Conservation (phyloP, 768 basidiomycete genomes). For the Rossbeevera mucosa region DNA sequence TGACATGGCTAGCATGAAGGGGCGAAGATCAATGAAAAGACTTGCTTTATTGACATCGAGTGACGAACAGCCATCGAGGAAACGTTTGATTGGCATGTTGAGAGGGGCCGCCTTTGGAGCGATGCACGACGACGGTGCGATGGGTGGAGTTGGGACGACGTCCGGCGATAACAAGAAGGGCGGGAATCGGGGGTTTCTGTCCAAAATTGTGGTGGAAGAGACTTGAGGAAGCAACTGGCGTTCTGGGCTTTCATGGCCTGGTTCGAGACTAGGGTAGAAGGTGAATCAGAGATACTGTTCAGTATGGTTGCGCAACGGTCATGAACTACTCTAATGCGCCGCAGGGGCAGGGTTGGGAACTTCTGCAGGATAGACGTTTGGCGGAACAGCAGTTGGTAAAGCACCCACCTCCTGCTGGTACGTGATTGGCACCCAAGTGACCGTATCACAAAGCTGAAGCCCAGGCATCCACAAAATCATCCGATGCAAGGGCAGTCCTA, state of each 20-base stretch:
- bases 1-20: constrained; percentile 3
- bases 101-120: not conserved
- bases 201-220: not conserved
- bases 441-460: not conserved
- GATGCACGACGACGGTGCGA: not conserved
- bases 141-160: not conserved
- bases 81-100: constrained; percentile 25
- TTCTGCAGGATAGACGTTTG: not conserved
- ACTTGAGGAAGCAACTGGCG: not conserved
- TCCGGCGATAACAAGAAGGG: not conserved
- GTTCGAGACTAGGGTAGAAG: not conserved
- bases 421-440: not conserved
- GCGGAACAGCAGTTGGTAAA: not conserved
- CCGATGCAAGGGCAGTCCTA: not conserved
- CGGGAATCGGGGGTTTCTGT: not conserved
- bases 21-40: constrained; percentile 5
- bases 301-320: not conserved
- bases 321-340: constrained; percentile 13
- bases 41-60: not conserved
- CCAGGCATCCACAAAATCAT: not conserved
- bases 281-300: not conserved
- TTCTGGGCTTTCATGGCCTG: not conserved
- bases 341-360: not conserved
- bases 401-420: not conserved
- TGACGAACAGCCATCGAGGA: constrained; percentile 15